Conservation (phyloP, 2,329 filamentous ascomycete species). For the Colletotrichum sp. region DNA sequence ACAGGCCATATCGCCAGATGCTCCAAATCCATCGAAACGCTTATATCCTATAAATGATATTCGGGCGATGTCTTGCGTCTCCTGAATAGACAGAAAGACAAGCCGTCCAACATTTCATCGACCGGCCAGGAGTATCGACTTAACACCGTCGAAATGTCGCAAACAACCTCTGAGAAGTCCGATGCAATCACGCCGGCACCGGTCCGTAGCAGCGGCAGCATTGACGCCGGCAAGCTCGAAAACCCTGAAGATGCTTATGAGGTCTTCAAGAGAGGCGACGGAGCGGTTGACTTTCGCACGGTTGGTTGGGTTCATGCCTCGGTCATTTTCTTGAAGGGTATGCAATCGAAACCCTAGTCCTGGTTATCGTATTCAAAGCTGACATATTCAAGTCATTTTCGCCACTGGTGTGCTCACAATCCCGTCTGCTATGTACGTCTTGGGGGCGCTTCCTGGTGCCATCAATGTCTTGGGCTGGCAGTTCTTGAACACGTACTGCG, state of each 20-base stretch:
- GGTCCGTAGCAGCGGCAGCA: constrained; percentile 24
- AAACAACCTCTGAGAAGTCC: constrained; percentile 19
- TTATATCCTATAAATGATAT: constrained; percentile 1
- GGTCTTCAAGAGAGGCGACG: constrained; percentile 48
- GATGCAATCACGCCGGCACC: constrained; percentile 26
- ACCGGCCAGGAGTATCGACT: not conserved
- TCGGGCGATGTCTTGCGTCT: not conserved
- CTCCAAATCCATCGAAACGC: not conserved
- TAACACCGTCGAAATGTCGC: constrained; percentile 3
- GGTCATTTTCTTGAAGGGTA: constrained; percentile 51
- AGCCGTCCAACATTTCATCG: not conserved
- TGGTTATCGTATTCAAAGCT: not conserved
- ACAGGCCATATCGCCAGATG: not conserved
- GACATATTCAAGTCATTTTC: constrained; percentile 38
- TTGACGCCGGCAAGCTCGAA: constrained; percentile 27
- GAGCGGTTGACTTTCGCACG: constrained; percentile 51
- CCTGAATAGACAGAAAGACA: not conserved
- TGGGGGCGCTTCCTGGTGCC: constrained; percentile 47
- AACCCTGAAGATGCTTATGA: constrained; percentile 37
- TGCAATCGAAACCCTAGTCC: not conserved
- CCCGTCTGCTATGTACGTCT: constrained; percentile 44
- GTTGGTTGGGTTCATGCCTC: constrained; percentile 53
- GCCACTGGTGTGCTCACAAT: constrained; percentile 48
- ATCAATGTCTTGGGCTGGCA: constrained; percentile 48
- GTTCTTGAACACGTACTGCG: constrained; percentile 43